Evolutionary conservation across 2,329 filamentous ascomycete species (phyloP), one percentile per base, ranked within the genome.

Genomic region (Thelonectria rubi): DNA sequence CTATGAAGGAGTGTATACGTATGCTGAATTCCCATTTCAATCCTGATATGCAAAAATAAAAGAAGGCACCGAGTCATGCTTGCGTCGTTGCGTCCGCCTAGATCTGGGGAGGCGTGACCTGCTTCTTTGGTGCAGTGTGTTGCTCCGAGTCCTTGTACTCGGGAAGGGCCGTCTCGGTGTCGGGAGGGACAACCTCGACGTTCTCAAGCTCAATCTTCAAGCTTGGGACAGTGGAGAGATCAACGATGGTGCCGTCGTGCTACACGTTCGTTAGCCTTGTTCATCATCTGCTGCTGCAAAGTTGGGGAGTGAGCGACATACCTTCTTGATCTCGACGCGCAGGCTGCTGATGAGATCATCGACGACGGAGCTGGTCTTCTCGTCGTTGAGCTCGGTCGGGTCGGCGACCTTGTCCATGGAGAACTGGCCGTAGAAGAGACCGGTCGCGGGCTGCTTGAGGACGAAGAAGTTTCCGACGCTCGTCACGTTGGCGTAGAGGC

Each of bases 321-420:
- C 75, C 62, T 75, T 76, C 50, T 67, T 60, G 40, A 80, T 75
- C 54, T 75, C 68, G n/a, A 78, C 64, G 43, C 74, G 63, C 6
- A 80, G 61, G 6, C 71, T 67, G 12, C 55, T 61, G 37, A 68
- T 62, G 55, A 77, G 65, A 5, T 63, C 65, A n/a, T 69, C 58
- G 7, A 75, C 66, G 20, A 71, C 66, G 11, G 65, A 60, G 3
- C 60, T 57, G 42, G 60, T 56, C 42, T 59, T 62, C 49, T 58
- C 49, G 24, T 59, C 56, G 70, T 68, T 37, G 88, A 89, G 0
- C 86, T 89, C 4, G 2, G 30, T 15, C 11, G 58, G 58, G 70
- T 91, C 88, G 75, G 93, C 91, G 8, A 91, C 91, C 67, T 89
- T 88, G 61, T 79, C 77, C 40, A 82, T 76, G 51, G 81, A 76